Evolutionary conservation across 2,329 filamentous ascomycete species (phyloP).

Genomic region (Drechslerella dactyloides): DNA sequence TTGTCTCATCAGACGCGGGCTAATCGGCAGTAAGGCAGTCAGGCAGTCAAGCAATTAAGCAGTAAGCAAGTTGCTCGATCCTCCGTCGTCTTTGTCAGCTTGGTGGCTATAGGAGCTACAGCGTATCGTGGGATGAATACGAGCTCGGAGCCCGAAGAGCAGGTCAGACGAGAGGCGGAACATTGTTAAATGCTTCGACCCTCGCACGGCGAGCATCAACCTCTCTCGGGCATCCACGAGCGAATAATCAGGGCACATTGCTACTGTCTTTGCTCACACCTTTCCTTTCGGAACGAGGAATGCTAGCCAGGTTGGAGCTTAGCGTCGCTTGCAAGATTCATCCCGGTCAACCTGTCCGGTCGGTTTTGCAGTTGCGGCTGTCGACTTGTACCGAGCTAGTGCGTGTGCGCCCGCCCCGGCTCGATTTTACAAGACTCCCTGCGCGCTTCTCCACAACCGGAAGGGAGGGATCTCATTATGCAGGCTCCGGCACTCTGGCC

Average conservation of each 20-base stretch:
- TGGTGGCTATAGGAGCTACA: not conserved
- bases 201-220: not conserved
- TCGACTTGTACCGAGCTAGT: not conserved
- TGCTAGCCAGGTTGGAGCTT: not conserved
- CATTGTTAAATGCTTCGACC: not conserved
- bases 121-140: not conserved
- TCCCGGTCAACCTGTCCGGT: not conserved
- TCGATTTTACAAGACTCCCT: conserved; percentile 8
- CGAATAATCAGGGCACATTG: conserved; percentile 28
- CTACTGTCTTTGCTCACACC: not conserved
- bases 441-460: conserved; percentile 34
- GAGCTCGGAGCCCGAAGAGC: conserved; percentile 1
- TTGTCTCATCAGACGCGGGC: too few relatives aligned
- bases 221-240: conserved; percentile 5
- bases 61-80: too few relatives aligned
- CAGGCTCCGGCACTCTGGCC: conserved; percentile 13
- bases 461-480: conserved; percentile 16
- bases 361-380: too few relatives aligned
- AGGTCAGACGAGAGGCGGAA: not conserved
- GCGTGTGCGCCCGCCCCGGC: not conserved
- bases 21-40: too few relatives aligned
- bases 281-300: conserved; percentile 21
- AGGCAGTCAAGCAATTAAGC: too few relatives aligned
- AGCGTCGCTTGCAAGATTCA: not conserved
- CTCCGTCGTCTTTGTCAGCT: not conserved